Evolutionary conservation across 495 filamentous ascomycete genomes (phyloP), one percentile per base, ranked within the genome.

Genomic region (Xylaria curta): DNA sequence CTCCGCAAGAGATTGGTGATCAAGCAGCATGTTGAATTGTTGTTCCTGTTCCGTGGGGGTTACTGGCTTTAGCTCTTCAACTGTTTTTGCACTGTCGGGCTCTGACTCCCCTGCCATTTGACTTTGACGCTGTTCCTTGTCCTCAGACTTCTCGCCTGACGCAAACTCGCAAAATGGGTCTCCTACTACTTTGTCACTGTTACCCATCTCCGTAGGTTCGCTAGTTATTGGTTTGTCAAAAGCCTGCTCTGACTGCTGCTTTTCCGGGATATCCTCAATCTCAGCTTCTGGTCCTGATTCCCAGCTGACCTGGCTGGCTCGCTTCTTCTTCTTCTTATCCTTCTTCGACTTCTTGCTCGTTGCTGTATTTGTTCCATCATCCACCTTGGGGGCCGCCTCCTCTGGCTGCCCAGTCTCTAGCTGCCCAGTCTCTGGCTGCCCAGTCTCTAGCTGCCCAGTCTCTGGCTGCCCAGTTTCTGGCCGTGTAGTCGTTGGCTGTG

Each of bases 301-400:
- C 40, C 56, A 60, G 60, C 72, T 73, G 15, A 59, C 71, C 69
- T 76, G 74, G 62, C 70, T 73, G 40, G 63, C 72, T 47, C 66
- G 76, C 72, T 77, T 75, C 75, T 79, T 80, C 73, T 79, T 76
- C 74, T 78, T 78, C 56, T 78, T 78, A 44, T 81, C 73, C 62
- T 81, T 82, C 73, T 82, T 82, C 13, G 77, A 75, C 73, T 81
- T 78, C 49, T 73, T 73, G 28, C 69, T 58, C 40, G 63, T 61
- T 47, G 9, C 46, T 17, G 54, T 24, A 24, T 73, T 70, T 36
- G 5, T 60, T 66, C 33, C 51, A 66, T 71, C 69, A 60, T 71
- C 62, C 61, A 54, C 47, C 40, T 66, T 44, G 42, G 64, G 70
- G 70, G 63, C 36, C 7, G 54, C 24, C 46, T 70, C 54, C 40